Conservation (phyloP, 1,284 basidiomycete species). For the Coniophora puteana region DNA sequence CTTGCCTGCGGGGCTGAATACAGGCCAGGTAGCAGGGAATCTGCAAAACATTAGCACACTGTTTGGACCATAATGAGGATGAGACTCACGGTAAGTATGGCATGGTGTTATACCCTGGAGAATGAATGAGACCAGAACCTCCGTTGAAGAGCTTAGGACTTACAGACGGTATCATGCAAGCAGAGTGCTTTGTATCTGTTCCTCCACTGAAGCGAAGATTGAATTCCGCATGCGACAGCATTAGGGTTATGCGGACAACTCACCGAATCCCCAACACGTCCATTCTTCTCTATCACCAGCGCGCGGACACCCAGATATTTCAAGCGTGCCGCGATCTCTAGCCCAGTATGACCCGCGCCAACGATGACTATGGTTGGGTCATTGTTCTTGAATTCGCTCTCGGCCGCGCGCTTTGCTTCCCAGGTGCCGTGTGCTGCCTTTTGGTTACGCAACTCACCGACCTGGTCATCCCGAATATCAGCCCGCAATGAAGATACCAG, state of each 20-base stretch:
- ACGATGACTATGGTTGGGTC: constrained; percentile 29
- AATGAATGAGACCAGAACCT: neutral
- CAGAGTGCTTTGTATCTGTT: constrained; percentile 15
- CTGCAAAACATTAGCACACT: neutral
- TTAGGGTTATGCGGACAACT: too few relatives aligned
- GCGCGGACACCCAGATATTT: constrained; percentile 31
- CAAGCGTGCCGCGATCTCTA: constrained; percentile 32
- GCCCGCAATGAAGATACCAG: too few relatives aligned
- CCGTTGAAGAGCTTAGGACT: neutral
- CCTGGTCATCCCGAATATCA: constrained; percentile 6
- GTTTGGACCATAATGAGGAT: too few relatives aligned
- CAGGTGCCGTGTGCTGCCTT: constrained; percentile 35
- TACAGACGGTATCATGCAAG: constrained; percentile 10
- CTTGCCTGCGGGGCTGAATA: constrained; percentile 25
- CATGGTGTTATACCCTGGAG: constrained; percentile 6
- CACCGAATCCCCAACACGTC: constrained; percentile 32
- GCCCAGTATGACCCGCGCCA: constrained; percentile 35
- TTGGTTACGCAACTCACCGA: constrained; percentile 32
- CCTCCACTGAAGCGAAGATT: constrained; percentile 5
- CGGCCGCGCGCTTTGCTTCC: constrained; percentile 23
- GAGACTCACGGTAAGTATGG: constrained; percentile 1
- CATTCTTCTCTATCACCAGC: constrained; percentile 33
- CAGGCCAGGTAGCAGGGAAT: constrained; percentile 29
- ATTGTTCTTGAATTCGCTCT: constrained; percentile 18
- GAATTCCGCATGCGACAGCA: too few relatives aligned